Conservation (phyloP, 306 rosid genomes). For the Quercus mongolica region DNA sequence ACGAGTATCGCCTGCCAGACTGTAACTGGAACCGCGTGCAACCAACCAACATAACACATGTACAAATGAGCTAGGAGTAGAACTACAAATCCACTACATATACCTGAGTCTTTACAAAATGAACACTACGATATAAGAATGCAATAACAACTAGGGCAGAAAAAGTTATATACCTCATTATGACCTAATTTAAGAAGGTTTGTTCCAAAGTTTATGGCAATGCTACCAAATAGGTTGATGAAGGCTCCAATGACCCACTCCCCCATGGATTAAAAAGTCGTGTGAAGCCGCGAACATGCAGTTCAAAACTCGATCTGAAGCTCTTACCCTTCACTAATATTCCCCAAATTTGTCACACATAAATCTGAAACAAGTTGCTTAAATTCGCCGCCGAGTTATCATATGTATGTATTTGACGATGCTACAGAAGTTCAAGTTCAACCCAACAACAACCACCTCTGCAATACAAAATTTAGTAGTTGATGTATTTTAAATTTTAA, state of each 20-base stretch:
- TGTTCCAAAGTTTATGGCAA: conserved; percentile 94
- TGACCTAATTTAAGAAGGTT: conserved; percentile 97
- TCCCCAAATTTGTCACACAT: conserved; percentile 15
- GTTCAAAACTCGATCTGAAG: conserved; percentile 25
- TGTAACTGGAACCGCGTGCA: background rate
- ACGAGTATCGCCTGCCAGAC: background rate
- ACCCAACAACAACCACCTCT: background rate
- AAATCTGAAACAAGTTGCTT: background rate
- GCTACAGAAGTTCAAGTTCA: conserved; percentile 4
- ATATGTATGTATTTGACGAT: conserved; percentile 13
- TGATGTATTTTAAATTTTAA: background rate
- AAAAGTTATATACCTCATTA: conserved; percentile 58
- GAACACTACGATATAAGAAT: background rate
- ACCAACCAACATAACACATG: background rate
- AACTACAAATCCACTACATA: background rate
- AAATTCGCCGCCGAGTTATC: conserved; percentile 10
- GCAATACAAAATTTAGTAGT: background rate
- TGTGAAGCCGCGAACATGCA: conserved; percentile 44
- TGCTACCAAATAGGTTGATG: conserved; percentile 93
- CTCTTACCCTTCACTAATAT: conserved; percentile 1
- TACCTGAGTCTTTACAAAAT: background rate
- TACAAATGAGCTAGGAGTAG: background rate
- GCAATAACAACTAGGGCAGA: background rate
- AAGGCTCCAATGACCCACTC: conserved; percentile 98
- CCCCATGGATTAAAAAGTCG: conserved; percentile 62